phyloP scores from a whole-genome alignment of 176 grass and related monocot species.

The Paspalum notatum region DNA sequence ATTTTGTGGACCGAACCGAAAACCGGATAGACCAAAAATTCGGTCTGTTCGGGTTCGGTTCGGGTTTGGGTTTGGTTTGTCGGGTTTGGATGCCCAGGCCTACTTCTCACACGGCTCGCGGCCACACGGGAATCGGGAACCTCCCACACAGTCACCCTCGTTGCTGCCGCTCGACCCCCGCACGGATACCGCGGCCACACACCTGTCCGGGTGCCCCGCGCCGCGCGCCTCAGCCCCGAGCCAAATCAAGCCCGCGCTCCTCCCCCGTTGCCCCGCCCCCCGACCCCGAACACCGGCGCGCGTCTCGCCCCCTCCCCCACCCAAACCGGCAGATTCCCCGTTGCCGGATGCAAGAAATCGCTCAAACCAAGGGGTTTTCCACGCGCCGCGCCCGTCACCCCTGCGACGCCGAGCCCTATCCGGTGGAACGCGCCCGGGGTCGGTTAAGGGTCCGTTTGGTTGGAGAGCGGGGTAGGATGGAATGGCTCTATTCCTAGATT shows the following conservation, averaged over 20 bases:
- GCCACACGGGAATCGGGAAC: background rate
- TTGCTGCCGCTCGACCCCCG: background rate
- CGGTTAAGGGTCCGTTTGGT: no score
- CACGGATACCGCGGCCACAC: background rate
- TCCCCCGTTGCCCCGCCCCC: background rate
- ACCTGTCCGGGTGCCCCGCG: slow-evolving; percentile 7
- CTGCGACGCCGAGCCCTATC: slow-evolving; percentile 33
- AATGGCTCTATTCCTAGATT: no score
- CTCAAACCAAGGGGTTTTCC: background rate
- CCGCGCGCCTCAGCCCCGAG: background rate
- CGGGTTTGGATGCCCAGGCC: no score
- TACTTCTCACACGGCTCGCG: background rate
- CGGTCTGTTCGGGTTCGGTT: no score
- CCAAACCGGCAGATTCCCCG: background rate
- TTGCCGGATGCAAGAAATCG: background rate
- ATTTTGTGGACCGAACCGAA: no score
- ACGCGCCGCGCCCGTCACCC: background rate
- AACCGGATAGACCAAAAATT: no score
- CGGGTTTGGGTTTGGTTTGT: no score
- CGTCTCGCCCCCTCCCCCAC: background rate
- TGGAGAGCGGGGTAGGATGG: no score
- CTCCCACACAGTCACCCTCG: background rate
- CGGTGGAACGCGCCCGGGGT: background rate
- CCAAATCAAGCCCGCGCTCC: no score
- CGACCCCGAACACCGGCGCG: background rate